These are phyloP conservation scores for Moesziomyces sp. DNA, from an alignment of 1,284 basidiomycete species.

Conservation along the genomic window DNA sequence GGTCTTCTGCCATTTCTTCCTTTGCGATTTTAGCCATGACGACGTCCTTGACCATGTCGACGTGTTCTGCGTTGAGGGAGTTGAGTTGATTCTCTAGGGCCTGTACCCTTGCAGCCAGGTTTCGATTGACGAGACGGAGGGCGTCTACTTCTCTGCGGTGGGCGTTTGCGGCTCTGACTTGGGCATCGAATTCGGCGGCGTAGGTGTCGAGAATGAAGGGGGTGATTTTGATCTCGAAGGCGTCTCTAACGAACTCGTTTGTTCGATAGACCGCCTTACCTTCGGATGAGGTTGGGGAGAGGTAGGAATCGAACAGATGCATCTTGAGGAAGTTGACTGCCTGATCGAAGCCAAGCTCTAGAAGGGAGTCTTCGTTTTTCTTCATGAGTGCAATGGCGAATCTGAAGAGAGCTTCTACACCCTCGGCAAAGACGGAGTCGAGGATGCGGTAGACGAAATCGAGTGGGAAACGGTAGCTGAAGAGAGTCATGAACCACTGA, in stretches of 20 bases:
- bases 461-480: conserved; percentile 81
- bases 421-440: conserved; percentile 92
- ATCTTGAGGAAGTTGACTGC: conserved; percentile 59
- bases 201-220: conserved; percentile 59
- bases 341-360: conserved; percentile 57
- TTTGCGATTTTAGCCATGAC: conserved; percentile 64
- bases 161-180: conserved; percentile 59
- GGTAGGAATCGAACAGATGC: conserved; percentile 45
- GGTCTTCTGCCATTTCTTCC: conserved; percentile 66
- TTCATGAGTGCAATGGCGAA: conserved; percentile 89
- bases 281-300: not conserved
- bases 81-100: conserved; percentile 61
- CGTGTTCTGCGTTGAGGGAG: conserved; percentile 60
- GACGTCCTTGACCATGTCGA: conserved; percentile 64
- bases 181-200: conserved; percentile 62
- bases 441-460: conserved; percentile 94
- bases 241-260: conserved; percentile 60
- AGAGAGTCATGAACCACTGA: conserved; percentile 91
- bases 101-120: conserved; percentile 57
- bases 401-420: conserved; percentile 94
- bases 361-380: conserved; percentile 79
- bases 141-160: conserved; percentile 63
- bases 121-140: conserved; percentile 63
- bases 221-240: conserved; percentile 62
- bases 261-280: conserved; percentile 23